phyloP scores from a whole-genome alignment of 331 rosid species.

The Erythrophleum ivorense region DNA sequence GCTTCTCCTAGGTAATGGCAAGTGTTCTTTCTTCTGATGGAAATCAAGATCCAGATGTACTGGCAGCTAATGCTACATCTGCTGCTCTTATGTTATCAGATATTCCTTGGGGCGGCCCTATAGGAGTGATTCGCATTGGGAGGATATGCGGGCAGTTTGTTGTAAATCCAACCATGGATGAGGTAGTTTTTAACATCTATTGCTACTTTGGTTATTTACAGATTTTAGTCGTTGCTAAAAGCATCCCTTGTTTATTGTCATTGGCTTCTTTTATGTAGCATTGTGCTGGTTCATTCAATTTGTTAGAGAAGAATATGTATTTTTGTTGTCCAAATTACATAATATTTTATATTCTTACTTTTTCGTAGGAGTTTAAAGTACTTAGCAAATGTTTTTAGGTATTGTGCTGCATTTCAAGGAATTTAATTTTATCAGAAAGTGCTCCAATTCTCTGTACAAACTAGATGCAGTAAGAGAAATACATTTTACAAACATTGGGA shows the following conservation, averaged over 20 bases:
- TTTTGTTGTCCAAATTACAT: neutral
- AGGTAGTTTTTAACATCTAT: slow-evolving; percentile 55
- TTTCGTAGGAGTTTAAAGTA: neutral
- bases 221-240: neutral
- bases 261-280: neutral
- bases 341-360: slow-evolving; percentile 25
- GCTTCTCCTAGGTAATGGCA: slow-evolving; percentile 67
- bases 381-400: neutral
- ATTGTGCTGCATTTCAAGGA: neutral
- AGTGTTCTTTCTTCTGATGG: slow-evolving; percentile 95
- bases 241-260: neutral
- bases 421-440: neutral
- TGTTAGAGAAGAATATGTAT: neutral
- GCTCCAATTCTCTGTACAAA: slow-evolving; percentile 7
- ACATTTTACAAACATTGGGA: slow-evolving; percentile 9
- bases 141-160: slow-evolving; percentile 82
- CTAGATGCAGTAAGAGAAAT: neutral
- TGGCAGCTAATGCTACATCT: slow-evolving; percentile 92
- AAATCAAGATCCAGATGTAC: slow-evolving; percentile 86
- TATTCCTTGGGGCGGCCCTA: slow-evolving; percentile 98
- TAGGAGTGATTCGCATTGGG: slow-evolving; percentile 91
- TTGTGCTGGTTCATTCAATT: slow-evolving; percentile 10
- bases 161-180: slow-evolving; percentile 90
- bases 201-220: neutral
- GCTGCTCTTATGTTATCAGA: slow-evolving; percentile 97